A percentile compares a stretch with the other conserved stretches of the same genome.
phyloP scores from a whole-genome alignment of 2,329 filamentous ascomycete genomes.

The Trichoderma pleuroti region DNA sequence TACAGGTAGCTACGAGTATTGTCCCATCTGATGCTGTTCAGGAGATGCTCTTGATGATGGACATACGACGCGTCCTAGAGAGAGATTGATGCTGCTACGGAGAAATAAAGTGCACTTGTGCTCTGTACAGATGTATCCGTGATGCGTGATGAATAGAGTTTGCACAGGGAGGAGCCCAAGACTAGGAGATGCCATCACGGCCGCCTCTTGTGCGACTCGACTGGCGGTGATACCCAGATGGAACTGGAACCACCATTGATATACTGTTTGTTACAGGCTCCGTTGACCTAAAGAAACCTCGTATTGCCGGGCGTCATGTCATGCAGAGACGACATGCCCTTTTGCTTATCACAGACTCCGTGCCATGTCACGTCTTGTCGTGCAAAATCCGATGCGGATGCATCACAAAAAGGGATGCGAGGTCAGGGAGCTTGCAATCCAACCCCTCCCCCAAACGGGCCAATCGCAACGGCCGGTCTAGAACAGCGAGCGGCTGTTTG shows the following conservation, averaged over 20 bases:
- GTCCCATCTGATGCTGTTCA: neutral
- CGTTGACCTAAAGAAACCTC: neutral
- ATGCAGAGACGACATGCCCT: neutral
- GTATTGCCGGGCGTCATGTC: neutral
- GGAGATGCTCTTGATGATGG: neutral
- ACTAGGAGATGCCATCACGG: neutral
- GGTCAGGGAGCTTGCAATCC: neutral
- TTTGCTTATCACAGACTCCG: conserved; percentile 1
- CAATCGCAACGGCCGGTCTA: conserved; percentile 7
- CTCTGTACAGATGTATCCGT: neutral
- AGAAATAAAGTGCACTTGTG: neutral
- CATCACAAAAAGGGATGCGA: neutral
- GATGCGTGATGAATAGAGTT: neutral
- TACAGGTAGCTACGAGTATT: neutral
- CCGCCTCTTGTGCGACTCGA: conserved; percentile 4
- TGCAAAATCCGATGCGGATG: neutral
- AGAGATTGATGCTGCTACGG: neutral
- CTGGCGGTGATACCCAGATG: conserved; percentile 14
- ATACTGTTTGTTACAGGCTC: neutral
- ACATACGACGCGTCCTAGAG: neutral
- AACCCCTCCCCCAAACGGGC: neutral
- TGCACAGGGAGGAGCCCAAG: neutral
- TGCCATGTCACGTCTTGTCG: conserved; percentile 1
- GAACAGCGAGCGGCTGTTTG: conserved; percentile 6
- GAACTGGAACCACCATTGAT: neutral